Evolutionary conservation across 2,329 filamentous ascomycete species (phyloP), one percentile per base, ranked within the genome.

Genomic region (Pleurostoma richardsiae): DNA sequence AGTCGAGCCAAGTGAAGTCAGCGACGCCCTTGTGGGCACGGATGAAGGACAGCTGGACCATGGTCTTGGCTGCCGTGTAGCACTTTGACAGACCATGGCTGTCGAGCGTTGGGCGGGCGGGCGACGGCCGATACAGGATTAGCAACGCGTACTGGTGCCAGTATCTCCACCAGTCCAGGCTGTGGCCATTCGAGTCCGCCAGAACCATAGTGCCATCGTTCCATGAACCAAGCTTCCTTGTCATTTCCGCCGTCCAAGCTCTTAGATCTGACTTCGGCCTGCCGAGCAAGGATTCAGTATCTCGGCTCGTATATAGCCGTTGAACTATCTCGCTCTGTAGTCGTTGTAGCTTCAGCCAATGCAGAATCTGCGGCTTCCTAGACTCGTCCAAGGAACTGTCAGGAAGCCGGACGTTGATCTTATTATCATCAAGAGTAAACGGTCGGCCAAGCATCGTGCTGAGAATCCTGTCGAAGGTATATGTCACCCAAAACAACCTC

Each of bases 401-500:
- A 19, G 54, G 49, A 41, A 44, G 50, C 5, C 42, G 36, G 5
- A 57, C 55, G 27, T 58, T 54, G 29, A 58, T 57, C 5, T 49
- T 51, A 11, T 48, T 48, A 40, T 58, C 56, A 10, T 53, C 49
- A 4, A 58, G 40, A 8, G 55, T 56, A 19, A 56, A 58, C 0
- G 56, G 56, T 5, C 56, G 50, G 5, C 56, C 56, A 3, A 57
- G 48, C 28, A 58, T 56, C 5, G 48, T 57, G n/a, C 52, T 50
- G 6, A 57, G 47, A 1, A 52, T 54, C 26, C 55, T 51, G 36
- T 58, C 56, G 43, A 57, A 56, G 3, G 46, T 49, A 36, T 57
- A 58, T 3, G 54, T 56, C n/a, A 56, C 54, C 56, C 56, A 58
- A 36, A 58, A 58, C 2, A 58, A 46, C 1, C 56, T 49, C n/a